Conservation (phyloP, 2,329 filamentous ascomycete genomes). For the Neofusicoccum cordaticola region DNA sequence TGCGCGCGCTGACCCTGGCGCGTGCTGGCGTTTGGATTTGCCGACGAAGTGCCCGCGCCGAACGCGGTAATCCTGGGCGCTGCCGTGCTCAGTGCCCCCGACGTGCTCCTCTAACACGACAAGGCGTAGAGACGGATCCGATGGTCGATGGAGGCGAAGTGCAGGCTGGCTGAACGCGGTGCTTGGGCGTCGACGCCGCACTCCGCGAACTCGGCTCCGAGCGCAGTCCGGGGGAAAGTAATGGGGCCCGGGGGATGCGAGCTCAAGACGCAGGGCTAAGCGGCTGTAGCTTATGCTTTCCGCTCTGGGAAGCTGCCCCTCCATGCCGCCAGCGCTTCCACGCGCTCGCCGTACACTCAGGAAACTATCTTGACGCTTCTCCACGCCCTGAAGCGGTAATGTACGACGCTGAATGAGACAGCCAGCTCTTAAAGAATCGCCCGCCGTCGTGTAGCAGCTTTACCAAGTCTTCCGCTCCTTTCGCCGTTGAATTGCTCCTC, state of each 20-base stretch:
- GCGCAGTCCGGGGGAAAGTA: not conserved
- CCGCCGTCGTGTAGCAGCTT: not conserved
- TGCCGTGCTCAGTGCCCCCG: not conserved
- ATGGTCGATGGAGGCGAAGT: not conserved
- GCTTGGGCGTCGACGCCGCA: not conserved
- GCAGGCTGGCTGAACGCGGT: not conserved
- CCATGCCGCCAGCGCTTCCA: not conserved
- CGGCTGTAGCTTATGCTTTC: not conserved
- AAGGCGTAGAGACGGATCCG: not conserved
- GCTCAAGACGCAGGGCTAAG: not conserved
- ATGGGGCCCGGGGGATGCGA: not conserved
- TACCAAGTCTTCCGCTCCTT: not conserved
- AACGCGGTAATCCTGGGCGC: not conserved
- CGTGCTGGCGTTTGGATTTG: not conserved
- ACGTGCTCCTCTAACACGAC: not conserved
- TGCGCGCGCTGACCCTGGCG: not conserved
- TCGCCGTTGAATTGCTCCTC: not conserved
- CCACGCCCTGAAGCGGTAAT: slow-evolving; percentile 9
- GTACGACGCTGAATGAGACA: slow-evolving; percentile 3
- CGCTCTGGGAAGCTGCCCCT: slow-evolving; percentile 3
- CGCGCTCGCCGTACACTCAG: not conserved
- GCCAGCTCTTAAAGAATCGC: not conserved
- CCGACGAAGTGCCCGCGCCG: not conserved
- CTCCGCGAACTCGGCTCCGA: not conserved
- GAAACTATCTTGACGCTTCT: not conserved